Conservation (phyloP, 495 filamentous ascomycete genomes). For the Xylaria grammica region DNA sequence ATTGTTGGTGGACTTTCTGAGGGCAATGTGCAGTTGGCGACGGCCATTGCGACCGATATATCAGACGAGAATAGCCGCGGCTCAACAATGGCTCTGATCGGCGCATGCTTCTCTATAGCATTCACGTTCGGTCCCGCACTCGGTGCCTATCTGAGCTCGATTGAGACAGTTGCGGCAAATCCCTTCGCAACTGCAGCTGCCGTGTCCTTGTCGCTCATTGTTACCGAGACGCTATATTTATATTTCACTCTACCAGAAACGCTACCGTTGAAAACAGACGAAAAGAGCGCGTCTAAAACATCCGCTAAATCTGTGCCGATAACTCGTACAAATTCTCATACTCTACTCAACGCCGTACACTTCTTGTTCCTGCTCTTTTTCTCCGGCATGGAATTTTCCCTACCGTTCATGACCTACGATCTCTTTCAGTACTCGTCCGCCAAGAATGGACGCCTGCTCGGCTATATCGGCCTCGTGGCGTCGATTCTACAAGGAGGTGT, state of each 20-base stretch:
- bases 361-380: constrained; percentile 95
- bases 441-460: constrained; percentile 85
- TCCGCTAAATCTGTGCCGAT: constrained; percentile 25
- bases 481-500: constrained; percentile 86
- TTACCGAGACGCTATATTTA: constrained; percentile 86
- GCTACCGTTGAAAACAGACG: constrained; percentile 60
- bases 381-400: constrained; percentile 93
- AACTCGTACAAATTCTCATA: constrained; percentile 76
- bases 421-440: constrained; percentile 81
- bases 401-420: constrained; percentile 96
- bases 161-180: constrained; percentile 80
- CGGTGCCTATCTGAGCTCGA: constrained; percentile 78
- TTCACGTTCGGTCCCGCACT: constrained; percentile 96
- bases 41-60: constrained; percentile 96
- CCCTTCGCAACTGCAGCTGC: constrained; percentile 91
- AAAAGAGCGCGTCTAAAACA: constrained; percentile 30
- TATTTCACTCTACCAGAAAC: constrained; percentile 90
- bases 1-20: constrained; percentile 93
- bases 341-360: constrained; percentile 84
- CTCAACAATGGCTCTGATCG: constrained; percentile 93
- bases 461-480: constrained; percentile 91
- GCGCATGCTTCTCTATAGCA: constrained; percentile 94
- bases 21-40: constrained; percentile 95
- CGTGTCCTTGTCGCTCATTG: constrained; percentile 80
- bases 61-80: constrained; percentile 81